Conservation (phyloP, 495 filamentous ascomycete species). For the Penicillium cataractarum region DNA sequence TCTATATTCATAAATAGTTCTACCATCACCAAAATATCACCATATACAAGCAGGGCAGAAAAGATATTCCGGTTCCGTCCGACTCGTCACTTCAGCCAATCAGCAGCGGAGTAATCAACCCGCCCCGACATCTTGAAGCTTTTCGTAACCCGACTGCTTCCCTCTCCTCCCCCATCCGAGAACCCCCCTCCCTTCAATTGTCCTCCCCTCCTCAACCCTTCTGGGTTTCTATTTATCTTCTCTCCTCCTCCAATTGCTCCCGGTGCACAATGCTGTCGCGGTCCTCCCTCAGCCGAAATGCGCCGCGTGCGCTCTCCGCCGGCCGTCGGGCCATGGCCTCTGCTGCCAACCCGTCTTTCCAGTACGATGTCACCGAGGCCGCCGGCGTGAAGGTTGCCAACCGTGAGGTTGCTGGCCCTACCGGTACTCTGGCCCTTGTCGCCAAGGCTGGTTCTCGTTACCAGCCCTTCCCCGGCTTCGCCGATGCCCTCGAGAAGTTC, state of each 20-base stretch:
- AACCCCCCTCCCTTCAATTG: constrained; percentile 46
- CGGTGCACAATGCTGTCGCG: constrained; percentile 79
- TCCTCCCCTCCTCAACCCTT: constrained; percentile 35
- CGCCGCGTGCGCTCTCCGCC: constrained; percentile 68
- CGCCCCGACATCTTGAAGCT: constrained; percentile 53
- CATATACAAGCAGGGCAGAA: constrained; percentile 21
- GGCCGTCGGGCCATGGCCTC: constrained; percentile 77
- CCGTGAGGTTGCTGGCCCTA: constrained; percentile 84
- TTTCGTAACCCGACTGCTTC: constrained; percentile 48
- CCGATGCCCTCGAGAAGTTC: constrained; percentile 87
- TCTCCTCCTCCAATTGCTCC: constrained; percentile 35
- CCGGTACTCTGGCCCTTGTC: constrained; percentile 86
- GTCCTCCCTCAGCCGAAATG: constrained; percentile 75
- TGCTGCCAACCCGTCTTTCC: constrained; percentile 76
- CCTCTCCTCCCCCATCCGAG: constrained; percentile 23
- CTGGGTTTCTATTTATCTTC: constrained; percentile 37
- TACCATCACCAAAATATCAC: background rate
- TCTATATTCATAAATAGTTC: background rate
- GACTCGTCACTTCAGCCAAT: constrained; percentile 47
- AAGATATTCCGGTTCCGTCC: constrained; percentile 52
- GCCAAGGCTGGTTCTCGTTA: constrained; percentile 92
- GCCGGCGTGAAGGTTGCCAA: constrained; percentile 88
- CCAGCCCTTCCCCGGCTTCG: constrained; percentile 83
- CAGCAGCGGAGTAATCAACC: constrained; percentile 45
- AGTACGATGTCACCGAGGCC: constrained; percentile 85